Conservation (phyloP, 177 flowering plant genomes). For the Vitis hybrid region DNA sequence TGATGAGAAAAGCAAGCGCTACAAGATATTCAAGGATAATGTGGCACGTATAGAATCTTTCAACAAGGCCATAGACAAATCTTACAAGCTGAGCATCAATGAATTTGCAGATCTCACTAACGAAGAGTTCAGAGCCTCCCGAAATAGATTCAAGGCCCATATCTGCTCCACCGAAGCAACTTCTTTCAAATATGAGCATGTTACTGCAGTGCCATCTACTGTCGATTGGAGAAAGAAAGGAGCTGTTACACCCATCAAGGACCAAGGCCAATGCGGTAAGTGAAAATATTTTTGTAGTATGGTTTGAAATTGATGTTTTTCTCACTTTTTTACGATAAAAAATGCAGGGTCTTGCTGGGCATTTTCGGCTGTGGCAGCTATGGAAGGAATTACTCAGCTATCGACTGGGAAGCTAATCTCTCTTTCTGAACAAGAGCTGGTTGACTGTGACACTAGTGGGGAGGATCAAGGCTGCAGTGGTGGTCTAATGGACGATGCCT, state of each 20-base stretch:
- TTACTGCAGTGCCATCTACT: slow-evolving; percentile 4
- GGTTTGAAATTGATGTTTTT: no score
- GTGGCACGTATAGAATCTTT: slow-evolving; percentile 17
- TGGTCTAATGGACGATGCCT: slow-evolving; percentile 24
- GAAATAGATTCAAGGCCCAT: slow-evolving; percentile 13
- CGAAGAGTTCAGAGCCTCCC: slow-evolving; percentile 17
- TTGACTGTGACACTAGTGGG: slow-evolving; percentile 29
- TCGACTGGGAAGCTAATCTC: slow-evolving; percentile 28
- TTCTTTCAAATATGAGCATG: slow-evolving; percentile 17
- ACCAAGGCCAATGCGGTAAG: slow-evolving; percentile 29
- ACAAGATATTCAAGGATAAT: slow-evolving; percentile 10
- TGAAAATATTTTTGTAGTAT: no score
- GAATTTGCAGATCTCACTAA: slow-evolving; percentile 24
- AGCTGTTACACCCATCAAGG: slow-evolving; percentile 25
- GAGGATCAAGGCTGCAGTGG: slow-evolving; percentile 22
- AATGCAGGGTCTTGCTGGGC: slow-evolving; percentile 29
- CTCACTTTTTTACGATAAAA: no score
- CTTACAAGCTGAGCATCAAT: slow-evolving; percentile 26
- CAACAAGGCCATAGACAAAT: slow-evolving; percentile 12
- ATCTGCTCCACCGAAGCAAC: background rate
- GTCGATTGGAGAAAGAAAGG: slow-evolving; percentile 28
- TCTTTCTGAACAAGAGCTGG: slow-evolving; percentile 33
- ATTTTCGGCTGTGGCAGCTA: slow-evolving; percentile 34
- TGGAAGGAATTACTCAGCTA: slow-evolving; percentile 31
- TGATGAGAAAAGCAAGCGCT: slow-evolving; percentile 8